phyloP scores from a whole-genome alignment of 1,284 basidiomycete species.

The Tilletia caries region DNA sequence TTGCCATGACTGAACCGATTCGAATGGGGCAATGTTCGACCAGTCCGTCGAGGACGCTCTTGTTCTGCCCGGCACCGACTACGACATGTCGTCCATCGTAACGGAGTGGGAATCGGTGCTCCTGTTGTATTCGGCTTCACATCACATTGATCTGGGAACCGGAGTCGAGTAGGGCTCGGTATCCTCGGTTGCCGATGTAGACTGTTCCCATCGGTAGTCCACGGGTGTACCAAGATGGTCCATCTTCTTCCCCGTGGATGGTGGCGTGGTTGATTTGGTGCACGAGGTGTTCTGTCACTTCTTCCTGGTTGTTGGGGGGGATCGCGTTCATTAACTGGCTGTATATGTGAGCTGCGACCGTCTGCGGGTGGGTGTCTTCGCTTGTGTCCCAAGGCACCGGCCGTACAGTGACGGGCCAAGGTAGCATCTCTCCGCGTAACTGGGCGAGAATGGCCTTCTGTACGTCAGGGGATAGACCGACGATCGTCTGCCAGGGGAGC shows the following conservation, averaged over 20 bases:
- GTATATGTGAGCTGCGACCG: no score
- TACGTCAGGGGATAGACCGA: background rate
- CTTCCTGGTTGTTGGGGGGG: no score
- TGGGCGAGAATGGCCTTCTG: background rate
- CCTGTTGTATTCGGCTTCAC: background rate
- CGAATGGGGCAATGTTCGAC: background rate
- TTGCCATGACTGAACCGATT: background rate
- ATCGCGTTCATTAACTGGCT: no score
- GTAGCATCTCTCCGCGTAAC: background rate
- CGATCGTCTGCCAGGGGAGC: background rate
- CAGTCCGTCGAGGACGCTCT: background rate
- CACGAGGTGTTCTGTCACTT: background rate
- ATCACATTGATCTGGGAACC: background rate
- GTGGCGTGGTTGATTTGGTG: background rate
- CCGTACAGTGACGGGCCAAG: background rate
- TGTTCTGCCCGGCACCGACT: background rate
- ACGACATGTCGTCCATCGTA: background rate
- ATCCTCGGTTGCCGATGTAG: background rate
- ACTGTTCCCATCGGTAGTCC: background rate
- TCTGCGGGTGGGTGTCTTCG: background rate
- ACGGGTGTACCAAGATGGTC: background rate
- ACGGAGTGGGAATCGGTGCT: background rate
- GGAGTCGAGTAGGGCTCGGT: background rate
- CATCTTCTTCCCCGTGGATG: background rate
- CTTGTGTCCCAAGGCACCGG: background rate